These are phyloP conservation scores for Penicillium cosmopolitanum DNA, from an alignment of 495 filamentous ascomycete species.

Conservation along the genomic window DNA sequence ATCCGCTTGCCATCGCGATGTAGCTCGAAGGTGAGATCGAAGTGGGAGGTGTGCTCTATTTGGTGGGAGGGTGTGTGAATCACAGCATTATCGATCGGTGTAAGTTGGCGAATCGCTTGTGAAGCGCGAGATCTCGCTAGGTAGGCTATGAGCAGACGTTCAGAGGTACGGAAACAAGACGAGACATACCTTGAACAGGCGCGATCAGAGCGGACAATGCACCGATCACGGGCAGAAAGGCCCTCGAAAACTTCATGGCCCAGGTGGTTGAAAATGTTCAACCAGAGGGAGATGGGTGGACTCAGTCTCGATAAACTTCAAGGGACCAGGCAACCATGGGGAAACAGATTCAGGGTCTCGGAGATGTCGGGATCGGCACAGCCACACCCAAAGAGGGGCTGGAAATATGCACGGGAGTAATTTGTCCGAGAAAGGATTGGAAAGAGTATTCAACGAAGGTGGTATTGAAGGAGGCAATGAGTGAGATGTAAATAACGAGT, in stretches of 20 bases:
- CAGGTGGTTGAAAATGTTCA: background rate
- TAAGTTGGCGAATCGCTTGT: constrained; percentile 74
- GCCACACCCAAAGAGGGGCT: background rate
- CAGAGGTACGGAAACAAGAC: background rate
- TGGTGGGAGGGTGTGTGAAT: constrained; percentile 80
- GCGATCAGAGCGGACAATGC: constrained; percentile 24
- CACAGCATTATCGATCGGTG: constrained; percentile 70
- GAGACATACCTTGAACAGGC: constrained; percentile 22
- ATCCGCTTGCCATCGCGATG: constrained; percentile 68
- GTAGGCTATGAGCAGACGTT: constrained; percentile 11
- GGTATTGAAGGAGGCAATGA: background rate
- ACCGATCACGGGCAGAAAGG: constrained; percentile 23
- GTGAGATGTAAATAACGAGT: background rate
- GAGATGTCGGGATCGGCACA: constrained; percentile 11
- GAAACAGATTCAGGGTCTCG: constrained; percentile 11
- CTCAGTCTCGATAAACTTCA: background rate
- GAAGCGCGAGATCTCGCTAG: constrained; percentile 73
- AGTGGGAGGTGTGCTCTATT: constrained; percentile 76
- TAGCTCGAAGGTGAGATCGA: constrained; percentile 80
- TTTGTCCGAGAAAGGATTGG: background rate
- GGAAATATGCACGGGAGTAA: background rate
- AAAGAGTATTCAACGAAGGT: background rate
- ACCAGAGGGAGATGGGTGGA: background rate
- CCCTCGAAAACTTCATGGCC: constrained; percentile 30
- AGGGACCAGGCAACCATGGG: constrained; percentile 6